Evolutionary conservation across 1,139 yeast genomes (phyloP), one percentile per base, ranked within the genome.

Genomic region (Debaryomycetaceae sp.): DNA sequence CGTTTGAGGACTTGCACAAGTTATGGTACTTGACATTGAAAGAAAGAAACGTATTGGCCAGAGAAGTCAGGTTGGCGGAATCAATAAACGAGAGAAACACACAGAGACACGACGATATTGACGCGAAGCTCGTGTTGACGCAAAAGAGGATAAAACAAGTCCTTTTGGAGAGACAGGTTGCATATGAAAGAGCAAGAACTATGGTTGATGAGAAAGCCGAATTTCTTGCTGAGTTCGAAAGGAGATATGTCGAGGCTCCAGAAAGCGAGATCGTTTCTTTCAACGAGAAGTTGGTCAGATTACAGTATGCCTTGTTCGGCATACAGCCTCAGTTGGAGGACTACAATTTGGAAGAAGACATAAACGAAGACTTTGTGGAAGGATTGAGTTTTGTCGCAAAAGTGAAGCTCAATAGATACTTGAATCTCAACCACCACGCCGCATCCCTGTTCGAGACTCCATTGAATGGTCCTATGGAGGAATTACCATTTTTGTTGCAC

Each of bases 1-100:
- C 89, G 13, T 94, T 89, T 55, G 95, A 89, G 33, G 98, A 92
- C 60, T 70, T 92, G 53, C 98, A 94, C 63, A 78, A 80, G 36
- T 73, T 92, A 52, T 92, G 98, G 98, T 91, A 88, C 60, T 73
- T 84, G 36, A 80, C 91, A 49, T 67, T 92, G 49, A 86, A 81
- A 57, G 96, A 92, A 61, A 73, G 95, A 50, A 94, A 92, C 62
- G 68, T 80, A 31, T 62, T 92, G 43, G 81, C 83, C 30, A 77
- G 96, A 53, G 98, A 94, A 61, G 72, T 74, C 39, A 79, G 83
- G 48, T 58, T 70, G 43, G 66, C 64, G 5, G 60, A 59, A 38
- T 42, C 65, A 28, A 44, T 68, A 31, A 60, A 61, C 36, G 56
- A 57, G 44, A 55, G 52, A 31, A 59, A 60, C 35, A 50, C 55